Evolutionary conservation across 2,329 filamentous ascomycete species (phyloP), one percentile per base, ranked within the genome.

Genomic region (Talaromyces rugulosus): DNA sequence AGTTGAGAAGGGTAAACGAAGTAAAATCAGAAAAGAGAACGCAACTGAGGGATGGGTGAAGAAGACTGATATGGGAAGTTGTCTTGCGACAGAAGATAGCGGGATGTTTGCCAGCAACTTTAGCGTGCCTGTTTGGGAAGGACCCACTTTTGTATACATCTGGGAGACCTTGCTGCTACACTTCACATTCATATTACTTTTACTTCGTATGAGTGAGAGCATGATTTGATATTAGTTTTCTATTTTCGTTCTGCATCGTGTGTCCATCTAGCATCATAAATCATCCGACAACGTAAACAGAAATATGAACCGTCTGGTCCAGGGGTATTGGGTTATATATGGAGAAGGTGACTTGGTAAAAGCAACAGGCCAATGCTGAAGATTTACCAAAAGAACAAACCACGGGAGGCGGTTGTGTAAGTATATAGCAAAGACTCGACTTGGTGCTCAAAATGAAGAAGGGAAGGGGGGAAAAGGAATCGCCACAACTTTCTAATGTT

Each of bases 401-500:
- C 36, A n/a, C 6, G 36, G 36, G 4, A n/a, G 36, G 36, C 5
- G 16, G 36, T 5, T 16, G 36, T 40, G 16, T 40, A 40, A 16
- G n/a, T 40, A n/a, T 40, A 40, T 40, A n/a, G 36, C 36, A 40
- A 36, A 40, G n/a, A 7, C 12, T 40, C 4, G 36, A 14, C 36
- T n/a, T 36, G n/a, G 16, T 56, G 53, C 53, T 31, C 8, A 23
- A 36, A 40, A 23, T 11, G 18, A 23, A 33, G 28, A 28, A 33
- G 28, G 23, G 23, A 27, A 16, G 23, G 18, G 12, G 7, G 7
- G 16, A 47, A 12, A 27, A 27, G 23, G 44, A 47, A 47, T 18
- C 44, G 23, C 9, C 44, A n/a, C 52, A 28, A 28, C 23, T 55
- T 33, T 44, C 6, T 12, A 8, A 27, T 58, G 61, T 75, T 74